Conservation (phyloP, 495 filamentous ascomycete genomes). For the Neurospora sp. region DNA sequence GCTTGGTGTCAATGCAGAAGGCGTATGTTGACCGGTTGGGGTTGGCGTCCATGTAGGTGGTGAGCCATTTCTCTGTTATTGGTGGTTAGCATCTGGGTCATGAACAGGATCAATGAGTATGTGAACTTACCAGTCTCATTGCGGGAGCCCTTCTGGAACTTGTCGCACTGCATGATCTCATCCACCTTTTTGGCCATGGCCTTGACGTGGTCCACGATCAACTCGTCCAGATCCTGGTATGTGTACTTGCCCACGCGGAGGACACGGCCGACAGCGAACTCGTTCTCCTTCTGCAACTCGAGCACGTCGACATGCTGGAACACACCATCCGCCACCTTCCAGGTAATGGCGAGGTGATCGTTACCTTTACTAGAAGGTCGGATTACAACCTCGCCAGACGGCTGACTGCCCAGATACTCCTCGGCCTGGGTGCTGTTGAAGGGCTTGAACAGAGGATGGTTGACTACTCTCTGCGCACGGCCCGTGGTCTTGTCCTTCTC, state of each 20-base stretch:
- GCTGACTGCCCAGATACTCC: constrained; percentile 79
- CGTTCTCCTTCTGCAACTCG: constrained; percentile 90
- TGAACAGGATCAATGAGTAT: not conserved
- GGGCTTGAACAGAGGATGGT: constrained; percentile 86
- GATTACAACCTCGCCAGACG: constrained; percentile 83
- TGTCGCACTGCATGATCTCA: constrained; percentile 86
- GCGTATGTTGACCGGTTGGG: constrained; percentile 86
- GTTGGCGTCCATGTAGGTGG: constrained; percentile 91
- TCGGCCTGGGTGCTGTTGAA: constrained; percentile 92
- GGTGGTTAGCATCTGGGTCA: constrained; percentile 20
- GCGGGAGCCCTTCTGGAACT: constrained; percentile 72
- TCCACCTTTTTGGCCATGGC: constrained; percentile 97
- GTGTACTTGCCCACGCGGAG: constrained; percentile 79
- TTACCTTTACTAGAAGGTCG: constrained; percentile 87
- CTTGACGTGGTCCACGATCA: constrained; percentile 95
- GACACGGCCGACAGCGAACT: constrained; percentile 79
- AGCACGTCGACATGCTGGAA: constrained; percentile 97
- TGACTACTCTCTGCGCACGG: constrained; percentile 85
- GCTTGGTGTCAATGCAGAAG: constrained; percentile 86
- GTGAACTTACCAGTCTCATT: constrained; percentile 67
- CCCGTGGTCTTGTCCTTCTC: constrained; percentile 74
- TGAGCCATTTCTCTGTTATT: constrained; percentile 76
- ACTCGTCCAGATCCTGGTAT: constrained; percentile 91
- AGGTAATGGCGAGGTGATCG: constrained; percentile 91
- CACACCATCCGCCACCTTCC: constrained; percentile 92